Base-by-base conservation (phyloP, 805 yeast genomes). In the Priceomyces fermenticarens region DNA sequence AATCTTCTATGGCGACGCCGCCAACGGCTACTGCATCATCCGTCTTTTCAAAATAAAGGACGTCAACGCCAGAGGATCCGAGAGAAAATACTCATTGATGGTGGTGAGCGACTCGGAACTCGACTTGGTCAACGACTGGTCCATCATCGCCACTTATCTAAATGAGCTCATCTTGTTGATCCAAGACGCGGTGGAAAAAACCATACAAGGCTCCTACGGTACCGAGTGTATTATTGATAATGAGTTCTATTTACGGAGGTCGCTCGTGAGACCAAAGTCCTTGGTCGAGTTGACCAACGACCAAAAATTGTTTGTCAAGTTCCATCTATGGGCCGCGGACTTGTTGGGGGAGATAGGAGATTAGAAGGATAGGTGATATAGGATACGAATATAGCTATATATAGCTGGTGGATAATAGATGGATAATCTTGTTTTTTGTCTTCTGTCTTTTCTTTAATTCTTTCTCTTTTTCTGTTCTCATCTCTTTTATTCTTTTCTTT, bases 1-100 rank as follows among this genome's bases (percentile, higher is more conserved):
- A 0, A 62, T 82, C 51, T 76, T 77, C 46, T 80, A 77, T 51
- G 88, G 85, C 3, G 88, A 84, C 50, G 73, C 75, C 10, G 52
- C 64, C 3, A 70, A 77, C 42, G 90, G 90, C 0, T 74, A 75
- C 47, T 78, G 87, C 23, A 58, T 84, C 6, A 71, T 77, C 10
- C 67, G 77, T 42, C 73, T 81, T 3, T 83, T 85, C 64, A 82
- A 82, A 54, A 57, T 83, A 25, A 67, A 69, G 31, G 91, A 85
- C 56, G 61, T 70, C 10, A 77, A 78, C 36, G 89, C 91, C 0
- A 67, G 91, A 41, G 91, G 91, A 2, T 78, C 84, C 1, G 89
- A 85, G 55, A 64, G 91, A 43, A 73, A 85, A 39, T 85, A 83
- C 49, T 70, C 83, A 0, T 56, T 82, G 13, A 70, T 83, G 42